phyloP scores from a whole-genome alignment of 352 stramenopile genomes.

The Phytophthora meadii region DNA sequence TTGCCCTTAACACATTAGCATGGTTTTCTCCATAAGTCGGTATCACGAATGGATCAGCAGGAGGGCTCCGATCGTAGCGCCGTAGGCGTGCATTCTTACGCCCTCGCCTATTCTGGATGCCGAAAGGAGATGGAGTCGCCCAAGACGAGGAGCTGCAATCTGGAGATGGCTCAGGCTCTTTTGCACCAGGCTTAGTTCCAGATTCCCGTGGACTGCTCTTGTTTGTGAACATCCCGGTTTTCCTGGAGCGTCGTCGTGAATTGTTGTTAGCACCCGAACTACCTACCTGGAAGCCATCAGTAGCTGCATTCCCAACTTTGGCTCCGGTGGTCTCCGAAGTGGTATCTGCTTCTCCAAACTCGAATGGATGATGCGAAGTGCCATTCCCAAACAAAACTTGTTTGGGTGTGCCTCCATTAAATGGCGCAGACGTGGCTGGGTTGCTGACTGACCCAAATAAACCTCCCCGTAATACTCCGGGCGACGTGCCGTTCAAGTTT shows the following conservation, averaged over 20 bases:
- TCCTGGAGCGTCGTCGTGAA: slow-evolving; percentile 24
- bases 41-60: slow-evolving; percentile 57
- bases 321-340: slow-evolving; percentile 2
- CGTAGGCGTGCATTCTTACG: slow-evolving; percentile 42
- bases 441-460: slow-evolving; percentile 11
- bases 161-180: slow-evolving; percentile 30
- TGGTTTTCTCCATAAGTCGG: slow-evolving; percentile 33
- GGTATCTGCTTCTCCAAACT: slow-evolving; percentile 26
- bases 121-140: slow-evolving; percentile 39
- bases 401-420: background rate
- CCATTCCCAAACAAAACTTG: slow-evolving; percentile 39
- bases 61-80: slow-evolving; percentile 32
- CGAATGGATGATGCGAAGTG: slow-evolving; percentile 14
- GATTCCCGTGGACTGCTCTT: slow-evolving; percentile 31
- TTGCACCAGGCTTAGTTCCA: slow-evolving; percentile 14
- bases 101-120: slow-evolving; percentile 28
- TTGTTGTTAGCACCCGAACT: slow-evolving; percentile 23
- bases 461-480: background rate
- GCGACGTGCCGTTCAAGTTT: background rate
- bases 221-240: slow-evolving; percentile 42
- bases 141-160: slow-evolving; percentile 3
- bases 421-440: background rate
- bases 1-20: slow-evolving; percentile 9
- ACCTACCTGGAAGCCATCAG: slow-evolving; percentile 39
- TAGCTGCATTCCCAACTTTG: slow-evolving; percentile 4